A percentile compares a stretch with the other conserved stretches of the same genome.
These are phyloP conservation scores for Kickxella alabastrina DNA, from an alignment of 192 early-diverging fungal species.

Conservation along the genomic window DNA sequence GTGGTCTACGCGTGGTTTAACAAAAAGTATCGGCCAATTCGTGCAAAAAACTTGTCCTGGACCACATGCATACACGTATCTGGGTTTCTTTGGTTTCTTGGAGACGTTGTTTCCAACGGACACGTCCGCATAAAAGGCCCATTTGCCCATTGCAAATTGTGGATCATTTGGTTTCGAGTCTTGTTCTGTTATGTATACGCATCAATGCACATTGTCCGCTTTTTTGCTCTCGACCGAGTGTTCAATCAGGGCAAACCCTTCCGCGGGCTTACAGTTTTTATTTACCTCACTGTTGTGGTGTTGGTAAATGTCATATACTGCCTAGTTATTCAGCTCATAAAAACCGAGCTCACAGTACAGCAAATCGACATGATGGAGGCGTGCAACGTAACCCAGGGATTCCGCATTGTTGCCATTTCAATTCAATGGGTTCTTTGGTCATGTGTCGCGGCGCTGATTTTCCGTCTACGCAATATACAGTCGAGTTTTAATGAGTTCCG, in stretches of 20 bases:
- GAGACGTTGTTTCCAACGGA: conserved; percentile 32
- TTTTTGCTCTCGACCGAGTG: conserved; percentile 44
- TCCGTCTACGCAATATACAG: conserved; percentile 47
- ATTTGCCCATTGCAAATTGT: conserved; percentile 39
- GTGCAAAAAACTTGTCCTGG: conserved; percentile 40
- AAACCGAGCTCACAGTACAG: conserved; percentile 8
- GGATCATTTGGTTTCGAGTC: conserved; percentile 43
- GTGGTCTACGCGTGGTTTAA: conserved; percentile 39
- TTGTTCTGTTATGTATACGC: conserved; percentile 31
- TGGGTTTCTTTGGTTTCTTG: conserved; percentile 43
- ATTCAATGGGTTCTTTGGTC: conserved; percentile 41
- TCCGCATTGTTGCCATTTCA: conserved; percentile 19
- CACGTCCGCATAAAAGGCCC: conserved; percentile 22
- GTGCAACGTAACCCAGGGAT: conserved; percentile 19
- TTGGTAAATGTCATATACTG: conserved; percentile 12
- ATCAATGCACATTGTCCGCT: conserved; percentile 29
- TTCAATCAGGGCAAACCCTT: conserved; percentile 49
- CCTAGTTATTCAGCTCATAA: conserved; percentile 24
- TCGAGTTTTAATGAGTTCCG: conserved; percentile 50
- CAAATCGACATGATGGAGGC: conserved; percentile 5
- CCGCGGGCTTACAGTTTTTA: conserved; percentile 14
- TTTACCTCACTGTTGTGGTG: conserved; percentile 4
- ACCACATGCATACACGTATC: conserved; percentile 31
- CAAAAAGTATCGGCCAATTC: conserved; percentile 42
- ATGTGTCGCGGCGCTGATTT: conserved; percentile 29